Base-by-base conservation (phyloP, 2,329 filamentous ascomycete genomes). In the Venturia pyrina region DNA sequence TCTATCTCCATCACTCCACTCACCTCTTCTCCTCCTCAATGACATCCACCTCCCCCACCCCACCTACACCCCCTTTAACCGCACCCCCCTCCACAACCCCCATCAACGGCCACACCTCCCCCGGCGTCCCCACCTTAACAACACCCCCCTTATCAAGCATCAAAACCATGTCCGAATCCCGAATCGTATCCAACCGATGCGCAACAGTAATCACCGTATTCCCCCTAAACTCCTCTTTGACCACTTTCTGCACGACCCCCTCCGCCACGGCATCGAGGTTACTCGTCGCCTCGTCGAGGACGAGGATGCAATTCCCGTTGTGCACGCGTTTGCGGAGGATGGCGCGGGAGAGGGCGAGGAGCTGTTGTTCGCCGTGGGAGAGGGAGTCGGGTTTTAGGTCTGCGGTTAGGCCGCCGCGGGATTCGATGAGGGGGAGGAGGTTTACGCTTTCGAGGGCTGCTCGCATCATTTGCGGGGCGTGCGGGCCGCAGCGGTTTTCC, bases 151-250 rank as follows among this genome's bases (percentile, higher is more conserved):
- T 43, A 37, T 65, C 63, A 40, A 65, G 50, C 46, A 65, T 41
- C 28, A 59, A 19, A 17, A 65, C 63, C 28, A 19, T 21, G 41
- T 65, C 63, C 11, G 46, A 8, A 44, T 82, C 80, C 67, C 82
- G 74, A 17, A 86, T 82, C 66, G 82, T 83, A 46, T 83, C 79
- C 53, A 86, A 75, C 37, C 83, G 82, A 73, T 86, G 83, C 5
- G 83, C 82, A 1, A 86, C 81, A 0, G 81, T 78, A 63, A 86
- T 78, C 65, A 90, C 82, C 0, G 87, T 90, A 67, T 84, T 82
- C 3, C 76, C 77, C 1, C 73, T 72, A 70, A 88, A 86, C 32
- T 76, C 76, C 40, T 79, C 78, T 60, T 83, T 79, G 65, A 87
- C 79, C 1, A 79, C 76, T 50, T 72, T 73, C 56, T 79, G 77